Base-by-base conservation (phyloP, 352 stramenopile species). In the Pythium coloratum region DNA sequence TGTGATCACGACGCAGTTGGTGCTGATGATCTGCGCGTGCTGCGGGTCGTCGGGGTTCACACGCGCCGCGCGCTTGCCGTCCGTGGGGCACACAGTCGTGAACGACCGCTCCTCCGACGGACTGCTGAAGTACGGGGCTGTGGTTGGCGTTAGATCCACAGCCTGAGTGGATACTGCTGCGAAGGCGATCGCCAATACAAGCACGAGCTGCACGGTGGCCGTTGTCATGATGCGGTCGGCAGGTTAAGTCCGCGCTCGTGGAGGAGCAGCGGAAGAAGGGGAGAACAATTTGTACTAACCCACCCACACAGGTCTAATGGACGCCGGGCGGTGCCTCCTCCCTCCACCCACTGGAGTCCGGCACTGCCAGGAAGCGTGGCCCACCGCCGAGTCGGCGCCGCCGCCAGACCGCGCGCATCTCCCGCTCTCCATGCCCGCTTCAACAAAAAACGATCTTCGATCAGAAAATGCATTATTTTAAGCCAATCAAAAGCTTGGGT, bases 21-120 rank as follows among this genome's bases (percentile, higher is more conserved):
- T 56, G 20, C 55, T 64, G 7, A 70, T 49, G 46, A 70, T 33
- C 38, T 64, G 64, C 64, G 64, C 64, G 18, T 26, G 34, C 26
- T 33, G 7, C 0, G 47, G 13, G 36, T 55, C 47, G 36, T 56
- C 49, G 3, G 64, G 64, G 26, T 70, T 57, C 3, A 36, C 14
- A 3, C 62, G 62, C 30, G 57, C 42, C 32, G 32, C 55, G 33
- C 54, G 62, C 14, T 34, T 55, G 4, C 55, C 62, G 30, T 42
- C 34, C 13, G 62, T 69, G 12, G 62, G 62, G 33, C 62, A 67
- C 30, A 53, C 53, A 6, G 62, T 62, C 38, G 49, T 44, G 32
- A 42, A 62, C 6, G 36, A 30, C 20, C 42, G 53, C 20, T 36
- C 47, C 53, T 58, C 54, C 14, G 33, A 20, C 13, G 61, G 20